phyloP scores from a whole-genome alignment of 2,329 filamentous ascomycete species.

The Xylariaceae sp. region DNA sequence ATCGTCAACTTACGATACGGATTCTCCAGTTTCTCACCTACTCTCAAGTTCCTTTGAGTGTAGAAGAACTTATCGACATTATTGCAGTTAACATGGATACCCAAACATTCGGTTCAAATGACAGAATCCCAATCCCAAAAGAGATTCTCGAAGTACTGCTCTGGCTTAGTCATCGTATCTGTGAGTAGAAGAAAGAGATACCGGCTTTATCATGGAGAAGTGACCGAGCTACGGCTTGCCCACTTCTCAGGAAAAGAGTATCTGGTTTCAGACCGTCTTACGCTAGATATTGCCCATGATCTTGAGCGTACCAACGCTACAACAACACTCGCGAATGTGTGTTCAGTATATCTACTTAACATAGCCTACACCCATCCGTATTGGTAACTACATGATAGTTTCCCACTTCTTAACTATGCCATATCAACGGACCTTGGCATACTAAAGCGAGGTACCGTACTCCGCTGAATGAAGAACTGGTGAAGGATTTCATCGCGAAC shows the following conservation, averaged over 20 bases:
- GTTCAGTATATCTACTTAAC: background rate
- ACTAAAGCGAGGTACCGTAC: background rate
- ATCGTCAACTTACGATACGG: conserved; percentile 4
- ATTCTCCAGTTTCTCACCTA: conserved; percentile 14
- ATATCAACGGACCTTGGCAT: background rate
- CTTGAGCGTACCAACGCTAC: background rate
- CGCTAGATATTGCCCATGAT: conserved; percentile 1
- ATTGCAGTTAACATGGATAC: conserved; percentile 3
- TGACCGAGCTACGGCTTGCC: conserved; percentile 20
- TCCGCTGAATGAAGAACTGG: background rate
- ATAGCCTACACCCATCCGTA: background rate
- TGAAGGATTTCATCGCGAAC: background rate
- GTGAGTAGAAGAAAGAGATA: background rate
- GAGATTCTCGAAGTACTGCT: conserved; percentile 24
- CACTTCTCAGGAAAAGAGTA: conserved; percentile 32
- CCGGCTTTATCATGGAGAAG: too few species aligned
- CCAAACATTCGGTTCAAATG: background rate
- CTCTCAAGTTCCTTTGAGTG: conserved; percentile 3
- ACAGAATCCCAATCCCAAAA: conserved; percentile 22
- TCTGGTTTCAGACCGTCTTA: conserved; percentile 21
- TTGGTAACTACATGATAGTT: background rate
- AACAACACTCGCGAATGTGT: conserved; percentile 1
- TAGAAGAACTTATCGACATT: conserved; percentile 9
- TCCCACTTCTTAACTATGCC: background rate
- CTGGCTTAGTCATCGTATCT: conserved; percentile 22